Conservation (phyloP, 106 monocot species). For the Apostasia shenzhenica region DNA sequence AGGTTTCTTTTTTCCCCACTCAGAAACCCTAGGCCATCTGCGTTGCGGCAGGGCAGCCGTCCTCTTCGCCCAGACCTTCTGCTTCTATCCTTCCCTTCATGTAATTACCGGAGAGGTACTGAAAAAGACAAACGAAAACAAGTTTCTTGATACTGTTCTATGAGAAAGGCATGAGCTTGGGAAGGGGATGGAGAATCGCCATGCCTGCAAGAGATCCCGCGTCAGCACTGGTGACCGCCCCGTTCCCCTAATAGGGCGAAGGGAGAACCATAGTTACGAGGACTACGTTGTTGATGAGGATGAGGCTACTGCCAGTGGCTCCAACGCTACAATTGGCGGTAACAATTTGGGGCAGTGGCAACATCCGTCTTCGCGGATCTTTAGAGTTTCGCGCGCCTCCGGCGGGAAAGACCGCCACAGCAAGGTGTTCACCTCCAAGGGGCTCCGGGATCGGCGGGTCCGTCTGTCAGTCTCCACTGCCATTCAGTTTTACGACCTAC, state of each 20-base stretch:
- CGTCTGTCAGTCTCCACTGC: constrained; percentile 95
- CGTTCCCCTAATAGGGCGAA: not conserved
- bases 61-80: not conserved
- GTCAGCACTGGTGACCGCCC: constrained; percentile 7
- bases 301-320: not conserved
- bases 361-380: constrained; percentile 68
- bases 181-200: constrained; percentile 41
- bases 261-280: constrained; percentile 8
- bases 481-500: constrained; percentile 96
- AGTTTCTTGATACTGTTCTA: constrained; percentile 2
- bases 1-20: constrained; percentile 8
- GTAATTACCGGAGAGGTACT: not conserved
- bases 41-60: not conserved
- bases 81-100: constrained; percentile 1
- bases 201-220: constrained; percentile 40
- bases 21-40: not conserved
- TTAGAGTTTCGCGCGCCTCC: constrained; percentile 76
- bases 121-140: not conserved
- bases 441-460: constrained; percentile 82
- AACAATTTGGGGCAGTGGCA: constrained; percentile 26
- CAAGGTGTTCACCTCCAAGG: constrained; percentile 90
- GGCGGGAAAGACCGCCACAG: constrained; percentile 99
- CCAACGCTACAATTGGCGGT: not conserved
- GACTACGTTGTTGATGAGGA: constrained; percentile 9
- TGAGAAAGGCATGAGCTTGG: constrained; percentile 37